These are phyloP conservation scores for Pleodorina starrii DNA, from an alignment of 139 green algal genomes.

Conservation along the genomic window DNA sequence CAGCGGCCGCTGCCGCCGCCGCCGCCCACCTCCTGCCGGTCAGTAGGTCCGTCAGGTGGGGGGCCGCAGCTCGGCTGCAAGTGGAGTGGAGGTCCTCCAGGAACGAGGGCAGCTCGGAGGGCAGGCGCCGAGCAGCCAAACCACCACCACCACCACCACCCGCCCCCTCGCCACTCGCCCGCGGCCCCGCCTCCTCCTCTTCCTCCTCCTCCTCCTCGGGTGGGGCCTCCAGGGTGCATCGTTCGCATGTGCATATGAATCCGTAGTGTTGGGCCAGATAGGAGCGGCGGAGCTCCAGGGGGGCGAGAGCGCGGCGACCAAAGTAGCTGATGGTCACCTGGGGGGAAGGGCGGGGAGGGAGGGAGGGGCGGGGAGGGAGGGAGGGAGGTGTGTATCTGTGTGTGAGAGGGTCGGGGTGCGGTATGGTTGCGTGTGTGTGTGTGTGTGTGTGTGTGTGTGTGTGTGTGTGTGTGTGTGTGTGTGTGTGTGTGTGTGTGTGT, in stretches of 20 bases:
- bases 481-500: too few species aligned
- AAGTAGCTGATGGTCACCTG: slow-evolving; percentile 44
- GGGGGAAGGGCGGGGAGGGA: background rate
- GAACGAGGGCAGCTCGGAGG: background rate
- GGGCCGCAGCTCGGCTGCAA: background rate
- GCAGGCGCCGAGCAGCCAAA: background rate
- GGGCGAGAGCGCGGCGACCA: background rate
- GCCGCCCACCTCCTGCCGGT: background rate
- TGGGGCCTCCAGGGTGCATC: background rate
- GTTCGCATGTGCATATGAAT: slow-evolving; percentile 25
- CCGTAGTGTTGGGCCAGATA: slow-evolving; percentile 31
- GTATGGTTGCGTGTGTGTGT: background rate
- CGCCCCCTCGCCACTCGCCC: background rate
- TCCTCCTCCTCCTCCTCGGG: background rate
- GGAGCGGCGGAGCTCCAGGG: background rate
- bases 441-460: background rate
- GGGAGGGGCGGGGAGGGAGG: background rate
- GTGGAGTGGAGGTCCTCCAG: slow-evolving; percentile 16
- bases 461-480: background rate
- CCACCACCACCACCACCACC: too few species aligned
- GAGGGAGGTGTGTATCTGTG: too few species aligned
- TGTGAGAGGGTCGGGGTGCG: background rate
- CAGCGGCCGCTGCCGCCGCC: too few species aligned
- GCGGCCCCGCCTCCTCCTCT: background rate
- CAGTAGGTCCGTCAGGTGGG: slow-evolving; percentile 20